These are phyloP conservation scores for Tilletia setariae DNA, from an alignment of 1,284 basidiomycete genomes.

Conservation along the genomic window DNA sequence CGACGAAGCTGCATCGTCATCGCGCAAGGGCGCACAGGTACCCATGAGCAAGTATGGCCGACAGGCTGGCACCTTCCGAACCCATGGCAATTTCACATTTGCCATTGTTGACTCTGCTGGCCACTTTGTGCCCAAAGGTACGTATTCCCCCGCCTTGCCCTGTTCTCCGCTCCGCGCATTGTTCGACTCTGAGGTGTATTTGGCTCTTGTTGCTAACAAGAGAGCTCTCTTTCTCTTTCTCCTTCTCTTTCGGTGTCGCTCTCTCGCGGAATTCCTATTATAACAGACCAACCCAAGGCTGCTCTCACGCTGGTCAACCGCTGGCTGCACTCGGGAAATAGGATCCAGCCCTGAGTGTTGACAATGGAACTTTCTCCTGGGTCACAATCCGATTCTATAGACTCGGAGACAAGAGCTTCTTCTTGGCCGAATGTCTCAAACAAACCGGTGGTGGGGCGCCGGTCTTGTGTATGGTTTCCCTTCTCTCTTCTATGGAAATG, in stretches of 20 bases:
- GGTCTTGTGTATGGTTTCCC: too few relatives aligned
- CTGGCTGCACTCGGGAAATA: conserved; percentile 37
- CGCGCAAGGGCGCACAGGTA: not conserved
- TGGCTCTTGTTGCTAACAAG: too few relatives aligned
- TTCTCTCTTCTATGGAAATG: too few relatives aligned
- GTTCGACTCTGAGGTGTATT: too few relatives aligned
- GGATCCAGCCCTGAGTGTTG: conserved; percentile 3
- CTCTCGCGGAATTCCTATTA: not conserved
- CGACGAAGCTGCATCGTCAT: not conserved
- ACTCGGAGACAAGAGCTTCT: too few relatives aligned
- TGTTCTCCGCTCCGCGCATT: too few relatives aligned
- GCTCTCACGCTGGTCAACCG: conserved; percentile 43
- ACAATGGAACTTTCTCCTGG: too few relatives aligned
- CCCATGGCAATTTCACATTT: conserved; percentile 36
- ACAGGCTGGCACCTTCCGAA: conserved; percentile 38
- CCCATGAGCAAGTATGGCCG: not conserved
- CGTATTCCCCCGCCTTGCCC: not conserved
- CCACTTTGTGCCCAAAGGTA: conserved; percentile 49
- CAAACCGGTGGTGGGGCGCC: too few relatives aligned
- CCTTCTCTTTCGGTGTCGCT: too few relatives aligned
- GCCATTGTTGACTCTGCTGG: conserved; percentile 42
- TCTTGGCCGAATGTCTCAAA: too few relatives aligned
- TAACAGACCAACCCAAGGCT: conserved; percentile 35
- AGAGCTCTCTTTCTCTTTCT: too few relatives aligned
- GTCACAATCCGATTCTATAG: too few relatives aligned